These are phyloP conservation scores for Calamus simplicifolius DNA, from an alignment of 176 grass and related monocot species.

Conservation along the genomic window DNA sequence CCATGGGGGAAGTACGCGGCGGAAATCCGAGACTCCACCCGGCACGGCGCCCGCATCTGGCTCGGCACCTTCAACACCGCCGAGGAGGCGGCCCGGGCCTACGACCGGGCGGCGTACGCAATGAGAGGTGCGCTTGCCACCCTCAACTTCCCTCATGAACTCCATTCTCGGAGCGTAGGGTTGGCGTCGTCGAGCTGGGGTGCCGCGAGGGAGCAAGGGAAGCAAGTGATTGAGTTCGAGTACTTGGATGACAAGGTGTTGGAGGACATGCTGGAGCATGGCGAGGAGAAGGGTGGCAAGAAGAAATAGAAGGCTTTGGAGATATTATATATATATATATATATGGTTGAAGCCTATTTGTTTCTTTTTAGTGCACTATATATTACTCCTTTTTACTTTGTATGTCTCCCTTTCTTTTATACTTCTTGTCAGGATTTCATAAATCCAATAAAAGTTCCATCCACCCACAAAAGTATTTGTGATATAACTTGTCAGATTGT, in stretches of 20 bases:
- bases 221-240: conserved; percentile 58
- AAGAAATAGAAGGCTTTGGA: conserved; percentile 1
- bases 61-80: conserved; percentile 79
- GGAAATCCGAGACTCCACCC: conserved; percentile 75
- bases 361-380: too few relatives aligned
- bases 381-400: too few relatives aligned
- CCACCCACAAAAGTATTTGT: too few relatives aligned
- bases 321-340: too few relatives aligned
- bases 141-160: conserved; percentile 72
- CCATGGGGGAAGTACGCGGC: conserved; percentile 78
- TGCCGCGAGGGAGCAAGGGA: neutral
- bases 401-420: too few relatives aligned
- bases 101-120: conserved; percentile 66
- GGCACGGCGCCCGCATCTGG: conserved; percentile 69
- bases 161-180: neutral
- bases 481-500: too few relatives aligned
- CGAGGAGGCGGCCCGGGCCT: conserved; percentile 65
- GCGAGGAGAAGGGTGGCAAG: conserved; percentile 36
- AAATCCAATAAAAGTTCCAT: too few relatives aligned
- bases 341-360: too few relatives aligned
- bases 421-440: too few relatives aligned
- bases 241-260: conserved; percentile 67
- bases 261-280: conserved; percentile 47
- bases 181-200: conserved; percentile 4
- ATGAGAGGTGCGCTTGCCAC: conserved; percentile 71